Percentiles rank a stretch among this genome's conserved stretches.
Evolutionary conservation across 768 basidiomycete species (phyloP).

Genomic region (Auriscalpium orientale): DNA sequence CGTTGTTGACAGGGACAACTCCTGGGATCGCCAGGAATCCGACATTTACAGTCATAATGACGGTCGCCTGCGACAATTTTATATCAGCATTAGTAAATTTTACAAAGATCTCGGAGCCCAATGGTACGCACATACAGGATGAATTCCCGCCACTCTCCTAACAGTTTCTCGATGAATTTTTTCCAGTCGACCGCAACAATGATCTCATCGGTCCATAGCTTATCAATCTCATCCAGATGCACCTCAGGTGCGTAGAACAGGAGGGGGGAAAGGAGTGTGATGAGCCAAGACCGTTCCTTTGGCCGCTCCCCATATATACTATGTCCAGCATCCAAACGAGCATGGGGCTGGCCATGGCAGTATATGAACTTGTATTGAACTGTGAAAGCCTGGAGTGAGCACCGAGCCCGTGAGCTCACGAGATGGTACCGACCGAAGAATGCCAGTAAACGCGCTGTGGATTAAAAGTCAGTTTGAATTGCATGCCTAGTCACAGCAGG

Average conservation of each 20-base stretch:
- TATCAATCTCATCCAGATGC: conserved; percentile 11
- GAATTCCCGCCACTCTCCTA: conserved; percentile 7
- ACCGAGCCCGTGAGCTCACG: background rate
- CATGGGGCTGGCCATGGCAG: conserved; percentile 10
- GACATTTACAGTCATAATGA: conserved; percentile 7
- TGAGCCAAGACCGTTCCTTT: conserved; percentile 2
- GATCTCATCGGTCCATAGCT: conserved; percentile 6
- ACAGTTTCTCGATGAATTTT: conserved; percentile 1
- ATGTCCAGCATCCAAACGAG: conserved; percentile 3
- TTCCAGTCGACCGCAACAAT: conserved; percentile 7
- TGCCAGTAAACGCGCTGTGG: conserved; percentile 1
- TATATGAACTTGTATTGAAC: conserved; percentile 12
- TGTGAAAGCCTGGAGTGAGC: background rate
- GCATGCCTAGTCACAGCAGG: no score
- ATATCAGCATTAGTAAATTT: background rate
- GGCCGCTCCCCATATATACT: background rate
- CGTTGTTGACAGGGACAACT: background rate
- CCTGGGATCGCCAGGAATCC: conserved; percentile 9
- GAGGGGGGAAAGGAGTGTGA: conserved; percentile 5
- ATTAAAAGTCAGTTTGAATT: no score
- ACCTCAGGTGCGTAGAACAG: conserved; percentile 12
- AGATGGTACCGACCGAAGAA: conserved; percentile 6
- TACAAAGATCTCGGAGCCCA: background rate
- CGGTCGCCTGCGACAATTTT: background rate
- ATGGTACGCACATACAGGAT: conserved; percentile 5